These are phyloP conservation scores for Cystobasidiaceae sp. DNA, from an alignment of 1,284 basidiomycete species.

Conservation along the genomic window DNA sequence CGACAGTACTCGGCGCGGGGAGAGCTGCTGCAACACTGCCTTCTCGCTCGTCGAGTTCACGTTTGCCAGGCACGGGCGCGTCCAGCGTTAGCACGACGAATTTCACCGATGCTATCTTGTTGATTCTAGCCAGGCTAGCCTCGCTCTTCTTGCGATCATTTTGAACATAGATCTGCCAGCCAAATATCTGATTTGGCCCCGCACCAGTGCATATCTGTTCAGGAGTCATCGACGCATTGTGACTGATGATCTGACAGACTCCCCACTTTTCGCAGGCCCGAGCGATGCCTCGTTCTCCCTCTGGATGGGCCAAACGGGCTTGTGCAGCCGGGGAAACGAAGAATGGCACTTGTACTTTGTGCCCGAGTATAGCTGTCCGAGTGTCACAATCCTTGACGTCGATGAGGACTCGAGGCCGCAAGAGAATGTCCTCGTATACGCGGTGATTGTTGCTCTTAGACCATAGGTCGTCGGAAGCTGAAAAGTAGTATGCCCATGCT, in stretches of 20 bases:
- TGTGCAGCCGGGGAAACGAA: constrained; percentile 70
- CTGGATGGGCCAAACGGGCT: constrained; percentile 40
- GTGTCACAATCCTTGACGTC: constrained; percentile 67
- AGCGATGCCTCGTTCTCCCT: constrained; percentile 37
- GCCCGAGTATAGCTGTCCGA: constrained; percentile 70
- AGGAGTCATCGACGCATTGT: constrained; percentile 68
- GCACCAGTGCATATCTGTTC: constrained; percentile 60
- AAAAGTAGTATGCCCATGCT: constrained; percentile 66
- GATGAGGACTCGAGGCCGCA: constrained; percentile 72
- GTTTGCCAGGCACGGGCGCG: constrained; percentile 75
- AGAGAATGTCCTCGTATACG: constrained; percentile 54
- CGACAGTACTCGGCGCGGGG: constrained; percentile 6
- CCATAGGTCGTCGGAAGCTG: constrained; percentile 41
- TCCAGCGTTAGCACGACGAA: constrained; percentile 90
- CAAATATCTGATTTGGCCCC: constrained; percentile 61
- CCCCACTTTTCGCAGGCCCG: constrained; percentile 29
- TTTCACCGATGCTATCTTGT: constrained; percentile 62
- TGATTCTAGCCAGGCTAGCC: constrained; percentile 65
- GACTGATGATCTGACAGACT: constrained; percentile 20
- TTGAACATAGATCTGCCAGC: constrained; percentile 78
- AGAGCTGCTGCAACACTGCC: constrained; percentile 43
- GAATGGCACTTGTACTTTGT: constrained; percentile 67
- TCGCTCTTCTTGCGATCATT: constrained; percentile 63
- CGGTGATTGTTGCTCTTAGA: constrained; percentile 14
- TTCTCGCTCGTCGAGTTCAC: constrained; percentile 64